Percentiles rank a stretch among this genome's conserved stretches.
Conservation (phyloP, 495 filamentous ascomycete genomes). For the Aspergillus cavernicola region DNA sequence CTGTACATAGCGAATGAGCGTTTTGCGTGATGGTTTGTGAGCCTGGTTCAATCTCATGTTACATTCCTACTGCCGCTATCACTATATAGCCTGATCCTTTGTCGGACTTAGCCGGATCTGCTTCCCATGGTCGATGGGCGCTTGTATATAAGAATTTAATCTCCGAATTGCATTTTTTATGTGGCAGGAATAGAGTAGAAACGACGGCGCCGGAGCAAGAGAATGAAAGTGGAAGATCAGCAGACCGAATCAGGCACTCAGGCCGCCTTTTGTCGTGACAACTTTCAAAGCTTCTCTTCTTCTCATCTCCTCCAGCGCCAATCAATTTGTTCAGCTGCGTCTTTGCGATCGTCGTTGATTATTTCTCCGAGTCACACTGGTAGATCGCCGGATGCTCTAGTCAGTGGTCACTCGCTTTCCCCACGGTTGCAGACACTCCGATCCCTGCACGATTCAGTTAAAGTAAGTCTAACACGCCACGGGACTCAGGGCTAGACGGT, state of each 20-base stretch:
- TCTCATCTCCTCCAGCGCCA: constrained; percentile 6
- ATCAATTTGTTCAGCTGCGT: not conserved
- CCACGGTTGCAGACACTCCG: not conserved
- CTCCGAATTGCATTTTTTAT: not conserved
- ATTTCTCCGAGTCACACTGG: constrained; percentile 1
- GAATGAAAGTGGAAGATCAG: constrained; percentile 1
- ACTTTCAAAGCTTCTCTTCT: constrained; percentile 5
- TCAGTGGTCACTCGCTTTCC: not conserved
- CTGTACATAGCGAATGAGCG: constrained; percentile 33
- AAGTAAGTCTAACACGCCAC: not conserved
- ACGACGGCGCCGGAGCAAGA: not conserved
- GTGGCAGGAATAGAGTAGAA: not conserved
- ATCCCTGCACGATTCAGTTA: not conserved
- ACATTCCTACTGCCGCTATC: constrained; percentile 1
- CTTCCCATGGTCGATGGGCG: not conserved
- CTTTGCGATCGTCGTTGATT: not conserved
- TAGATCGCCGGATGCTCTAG: not conserved
- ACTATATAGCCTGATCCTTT: not conserved
- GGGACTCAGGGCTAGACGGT: not conserved
- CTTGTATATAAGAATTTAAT: not conserved
- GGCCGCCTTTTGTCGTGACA: constrained; percentile 3
- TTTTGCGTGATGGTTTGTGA: constrained; percentile 31
- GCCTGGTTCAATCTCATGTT: not conserved
- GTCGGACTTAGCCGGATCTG: not conserved
- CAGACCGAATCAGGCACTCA: constrained; percentile 7